Evolutionary conservation across 2,329 filamentous ascomycete species (phyloP).

Genomic region (Cryphonectria parasitica): DNA sequence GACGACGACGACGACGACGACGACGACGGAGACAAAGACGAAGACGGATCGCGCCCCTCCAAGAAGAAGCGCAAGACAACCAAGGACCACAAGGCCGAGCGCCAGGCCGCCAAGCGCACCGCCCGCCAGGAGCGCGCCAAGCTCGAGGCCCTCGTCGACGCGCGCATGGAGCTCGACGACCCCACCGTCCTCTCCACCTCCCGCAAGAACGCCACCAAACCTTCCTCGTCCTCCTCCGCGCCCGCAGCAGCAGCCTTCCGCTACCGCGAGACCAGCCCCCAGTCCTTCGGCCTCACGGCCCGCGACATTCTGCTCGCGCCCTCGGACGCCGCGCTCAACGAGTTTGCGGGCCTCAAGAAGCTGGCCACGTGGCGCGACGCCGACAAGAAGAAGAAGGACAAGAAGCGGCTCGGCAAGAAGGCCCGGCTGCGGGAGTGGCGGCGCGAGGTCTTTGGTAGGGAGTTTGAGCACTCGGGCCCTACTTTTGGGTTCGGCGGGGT

Average conservation of each 20-base stretch:
- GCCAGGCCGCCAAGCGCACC: slow-evolving; percentile 65
- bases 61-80: slow-evolving; percentile 66
- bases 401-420: slow-evolving; percentile 91
- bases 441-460: slow-evolving; percentile 63
- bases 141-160: slow-evolving; percentile 85
- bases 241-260: slow-evolving; percentile 61
- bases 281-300: slow-evolving; percentile 85
- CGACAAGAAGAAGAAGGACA: slow-evolving; percentile 87
- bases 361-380: slow-evolving; percentile 85
- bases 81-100: slow-evolving; percentile 63
- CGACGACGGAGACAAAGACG: slow-evolving; percentile 42
- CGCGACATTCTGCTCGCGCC: slow-evolving; percentile 89
- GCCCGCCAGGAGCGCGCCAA: slow-evolving; percentile 80
- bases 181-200: slow-evolving; percentile 59
- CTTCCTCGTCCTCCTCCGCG: slow-evolving; percentile 7
- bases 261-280: slow-evolving; percentile 92
- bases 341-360: slow-evolving; percentile 93
- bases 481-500: slow-evolving; percentile 60
- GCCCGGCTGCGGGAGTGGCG: slow-evolving; percentile 87
- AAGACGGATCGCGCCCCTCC: slow-evolving; percentile 48
- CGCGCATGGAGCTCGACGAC: slow-evolving; percentile 74
- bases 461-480: slow-evolving; percentile 60
- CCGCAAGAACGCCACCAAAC: slow-evolving; percentile 40
- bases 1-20: slow-evolving; percentile 38
- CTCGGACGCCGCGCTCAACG: slow-evolving; percentile 82